These are phyloP conservation scores for Sarocladium oryzae DNA, from an alignment of 2,329 filamentous ascomycete species.

Conservation along the genomic window DNA sequence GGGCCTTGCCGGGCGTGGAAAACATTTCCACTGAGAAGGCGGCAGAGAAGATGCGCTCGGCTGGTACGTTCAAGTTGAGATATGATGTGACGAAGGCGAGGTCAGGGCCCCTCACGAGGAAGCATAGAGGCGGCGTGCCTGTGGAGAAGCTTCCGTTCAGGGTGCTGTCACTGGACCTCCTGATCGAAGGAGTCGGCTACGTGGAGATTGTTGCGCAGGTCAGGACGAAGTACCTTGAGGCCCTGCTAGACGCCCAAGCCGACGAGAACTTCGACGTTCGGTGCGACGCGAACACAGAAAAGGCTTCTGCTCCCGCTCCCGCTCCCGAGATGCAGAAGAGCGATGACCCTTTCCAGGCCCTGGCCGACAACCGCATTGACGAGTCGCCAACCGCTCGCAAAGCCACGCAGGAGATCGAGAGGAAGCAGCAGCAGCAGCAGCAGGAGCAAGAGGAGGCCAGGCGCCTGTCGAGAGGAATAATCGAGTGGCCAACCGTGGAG, in stretches of 20 bases:
- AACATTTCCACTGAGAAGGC: slow-evolving; percentile 57
- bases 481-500: slow-evolving; percentile 64
- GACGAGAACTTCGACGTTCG: slow-evolving; percentile 7
- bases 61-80: slow-evolving; percentile 67
- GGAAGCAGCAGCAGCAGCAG: background rate
- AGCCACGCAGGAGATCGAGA: slow-evolving; percentile 13
- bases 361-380: background rate
- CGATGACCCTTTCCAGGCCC: slow-evolving; percentile 8
- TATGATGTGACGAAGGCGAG: slow-evolving; percentile 80
- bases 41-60: slow-evolving; percentile 55
- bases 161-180: slow-evolving; percentile 73
- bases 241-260: background rate
- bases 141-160: slow-evolving; percentile 70
- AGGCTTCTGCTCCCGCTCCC: slow-evolving; percentile 9
- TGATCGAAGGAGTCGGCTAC: slow-evolving; percentile 92
- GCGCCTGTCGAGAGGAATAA: slow-evolving; percentile 21
- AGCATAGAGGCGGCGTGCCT: slow-evolving; percentile 54
- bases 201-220: slow-evolving; percentile 82
- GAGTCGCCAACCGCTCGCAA: slow-evolving; percentile 10
- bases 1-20: slow-evolving; percentile 48
- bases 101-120: slow-evolving; percentile 64
- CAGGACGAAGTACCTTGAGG: slow-evolving; percentile 44
- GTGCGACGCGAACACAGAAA: background rate
- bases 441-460: background rate
- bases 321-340: slow-evolving; percentile 12